These are phyloP conservation scores for Aspergillus pseudoglaucus DNA, from an alignment of 2,329 filamentous ascomycete genomes.

Conservation along the genomic window DNA sequence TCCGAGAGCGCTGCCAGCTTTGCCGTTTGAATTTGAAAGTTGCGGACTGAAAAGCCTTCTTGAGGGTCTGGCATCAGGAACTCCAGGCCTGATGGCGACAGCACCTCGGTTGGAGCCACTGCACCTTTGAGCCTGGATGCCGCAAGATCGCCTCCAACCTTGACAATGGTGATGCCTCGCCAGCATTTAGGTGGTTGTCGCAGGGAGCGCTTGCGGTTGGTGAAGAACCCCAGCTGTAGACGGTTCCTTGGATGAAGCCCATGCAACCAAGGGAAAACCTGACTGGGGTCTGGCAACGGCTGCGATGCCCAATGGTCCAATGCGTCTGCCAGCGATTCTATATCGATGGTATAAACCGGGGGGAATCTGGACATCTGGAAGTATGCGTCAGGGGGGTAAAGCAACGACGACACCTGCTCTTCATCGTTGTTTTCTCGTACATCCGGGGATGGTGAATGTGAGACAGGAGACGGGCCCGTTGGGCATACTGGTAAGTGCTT, in stretches of 20 bases:
- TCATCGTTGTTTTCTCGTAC: conserved; percentile 47
- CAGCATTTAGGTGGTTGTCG: conserved; percentile 69
- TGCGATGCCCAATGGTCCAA: conserved; percentile 71
- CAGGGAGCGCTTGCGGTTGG: conserved; percentile 64
- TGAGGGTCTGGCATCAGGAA: conserved; percentile 80
- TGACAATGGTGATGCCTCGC: conserved; percentile 77
- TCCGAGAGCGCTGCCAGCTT: conserved; percentile 86
- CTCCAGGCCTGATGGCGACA: conserved; percentile 51
- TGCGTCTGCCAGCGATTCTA: conserved; percentile 62
- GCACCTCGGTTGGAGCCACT: conserved; percentile 71
- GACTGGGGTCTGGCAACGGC: conserved; percentile 73
- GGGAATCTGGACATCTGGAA: conserved; percentile 50
- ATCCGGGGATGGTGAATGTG: conserved; percentile 60
- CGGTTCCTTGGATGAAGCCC: conserved; percentile 84
- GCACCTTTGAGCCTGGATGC: conserved; percentile 77
- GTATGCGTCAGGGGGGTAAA: conserved; percentile 66
- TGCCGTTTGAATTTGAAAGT: conserved; percentile 91
- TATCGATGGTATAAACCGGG: conserved; percentile 66
- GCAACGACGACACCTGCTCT: conserved; percentile 58
- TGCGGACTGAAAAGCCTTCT: conserved; percentile 90
- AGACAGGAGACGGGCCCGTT: conserved; percentile 62
- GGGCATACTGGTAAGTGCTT: conserved; percentile 87
- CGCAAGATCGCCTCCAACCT: conserved; percentile 74
- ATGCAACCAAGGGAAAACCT: conserved; percentile 94
- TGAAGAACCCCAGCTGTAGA: conserved; percentile 84